Percentiles rank a stretch among this genome's conserved stretches.
phyloP scores from a whole-genome alignment of 1,284 basidiomycete species.

The Trichosporon faecale region DNA sequence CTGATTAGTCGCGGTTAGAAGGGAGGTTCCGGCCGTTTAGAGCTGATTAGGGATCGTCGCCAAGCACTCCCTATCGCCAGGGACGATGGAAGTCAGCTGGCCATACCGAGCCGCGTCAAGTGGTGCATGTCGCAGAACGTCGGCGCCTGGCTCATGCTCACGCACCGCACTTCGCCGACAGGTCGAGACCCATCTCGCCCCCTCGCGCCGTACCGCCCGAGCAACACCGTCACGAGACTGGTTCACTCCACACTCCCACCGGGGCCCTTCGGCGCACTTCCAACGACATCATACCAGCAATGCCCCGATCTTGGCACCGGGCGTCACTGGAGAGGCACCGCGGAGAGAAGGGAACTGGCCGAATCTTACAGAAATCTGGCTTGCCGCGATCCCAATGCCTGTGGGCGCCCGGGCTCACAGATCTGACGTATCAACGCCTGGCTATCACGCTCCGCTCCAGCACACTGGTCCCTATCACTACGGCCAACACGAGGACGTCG shows the following conservation, averaged over 20 bases:
- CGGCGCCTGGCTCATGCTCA: background rate
- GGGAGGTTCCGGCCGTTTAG: constrained; percentile 2
- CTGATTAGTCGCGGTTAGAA: background rate
- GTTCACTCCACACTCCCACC: background rate
- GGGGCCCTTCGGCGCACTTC: background rate
- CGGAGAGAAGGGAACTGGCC: background rate
- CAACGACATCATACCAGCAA: background rate
- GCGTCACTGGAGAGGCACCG: background rate
- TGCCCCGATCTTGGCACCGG: background rate
- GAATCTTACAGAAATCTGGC: background rate
- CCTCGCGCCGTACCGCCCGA: background rate
- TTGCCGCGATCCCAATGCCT: background rate
- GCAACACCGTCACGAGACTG: background rate
- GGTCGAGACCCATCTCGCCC: background rate
- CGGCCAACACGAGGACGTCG: background rate
- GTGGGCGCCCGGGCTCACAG: background rate
- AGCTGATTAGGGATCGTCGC: background rate
- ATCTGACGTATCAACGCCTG: background rate
- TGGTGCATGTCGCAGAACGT: background rate
- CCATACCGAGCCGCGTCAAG: background rate
- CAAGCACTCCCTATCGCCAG: background rate
- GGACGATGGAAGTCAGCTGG: background rate
- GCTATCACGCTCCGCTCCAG: background rate
- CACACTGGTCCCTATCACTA: background rate
- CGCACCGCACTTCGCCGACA: background rate